Evolutionary conservation across 257 asterid species (phyloP), one percentile per base, ranked within the genome.

Genomic region (Datura wrightii): DNA sequence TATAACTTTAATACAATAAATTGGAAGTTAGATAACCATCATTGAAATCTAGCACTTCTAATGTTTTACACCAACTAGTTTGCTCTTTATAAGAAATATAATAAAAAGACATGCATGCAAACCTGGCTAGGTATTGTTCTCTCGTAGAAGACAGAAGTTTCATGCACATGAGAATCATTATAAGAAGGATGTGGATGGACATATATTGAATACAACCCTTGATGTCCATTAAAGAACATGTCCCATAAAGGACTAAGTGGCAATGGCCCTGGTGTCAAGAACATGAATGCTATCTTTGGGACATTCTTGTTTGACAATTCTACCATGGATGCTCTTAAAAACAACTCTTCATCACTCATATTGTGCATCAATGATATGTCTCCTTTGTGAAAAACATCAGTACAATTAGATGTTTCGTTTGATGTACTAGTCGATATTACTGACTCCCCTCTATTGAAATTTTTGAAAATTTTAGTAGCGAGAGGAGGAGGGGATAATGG

Each of bases 91-190:
- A 54, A 1, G 19, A 42, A 16, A 53, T 31, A 18, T 2, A 24
- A 41, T 16, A 5, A 18, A 72, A 41, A 41, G 18, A 39, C 10
- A 48, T 46, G 56, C 31, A 24, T 24, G n/a, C 59, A 10, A 70
- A 92, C 97, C 96, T 93, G 90, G 92, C 92, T 91, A 2, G 96
- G 94, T 70, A 92, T 92, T 56, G 62, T 90, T 86, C 90, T 88
- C 19, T 84, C 88, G 5, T 89, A 87, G 59, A 93, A 93, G 72
- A 89, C 89, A 50, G 96, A 92, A 72, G 55, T 83, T 13, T 62
- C 15, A 8, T 94, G 93, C 84, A 59, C 60, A 54, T 54, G n/a
- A 0, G 96, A 86, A 2, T 88, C 79, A 8, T 89, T 91, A 85
- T 85, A 92, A 5, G 91, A 86, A 86, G 97, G 97, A 83, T 92